These are phyloP conservation scores for Gossypium sturtianum DNA, from an alignment of 345 rosid genomes.

Conservation along the genomic window DNA sequence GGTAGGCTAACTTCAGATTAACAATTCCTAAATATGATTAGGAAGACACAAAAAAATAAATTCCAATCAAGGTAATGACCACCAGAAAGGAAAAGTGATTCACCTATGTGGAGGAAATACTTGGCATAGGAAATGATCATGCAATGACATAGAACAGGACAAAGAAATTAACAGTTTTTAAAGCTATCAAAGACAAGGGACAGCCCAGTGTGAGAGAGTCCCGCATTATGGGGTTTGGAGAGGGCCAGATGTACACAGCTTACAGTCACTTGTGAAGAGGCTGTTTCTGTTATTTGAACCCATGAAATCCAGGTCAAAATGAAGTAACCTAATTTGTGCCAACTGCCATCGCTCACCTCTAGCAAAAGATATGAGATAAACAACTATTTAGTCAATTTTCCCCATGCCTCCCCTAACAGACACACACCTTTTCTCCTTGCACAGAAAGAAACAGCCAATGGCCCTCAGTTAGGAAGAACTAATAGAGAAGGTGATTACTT, in stretches of 20 bases:
- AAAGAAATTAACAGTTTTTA: neutral
- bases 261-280: neutral
- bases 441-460: neutral
- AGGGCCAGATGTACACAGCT: neutral
- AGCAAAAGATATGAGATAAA: neutral
- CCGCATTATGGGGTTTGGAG: neutral
- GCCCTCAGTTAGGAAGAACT: neutral
- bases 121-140: neutral
- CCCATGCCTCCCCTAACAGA: neutral
- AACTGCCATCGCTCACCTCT: neutral
- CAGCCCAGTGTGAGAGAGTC: neutral
- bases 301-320: neutral
- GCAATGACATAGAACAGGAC: neutral
- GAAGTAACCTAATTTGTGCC: neutral
- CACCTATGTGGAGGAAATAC: neutral
- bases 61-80: neutral
- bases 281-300: neutral
- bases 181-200: neutral
- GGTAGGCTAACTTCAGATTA: slow-evolving; percentile 5
- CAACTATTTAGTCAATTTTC: neutral
- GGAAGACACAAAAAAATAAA: neutral
- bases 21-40: slow-evolving; percentile 13
- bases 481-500: neutral
- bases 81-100: neutral
- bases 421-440: neutral